Evolutionary conservation across 140 eudicot species (phyloP), one percentile per base, ranked within the genome.

Genomic region (Erigeron philadelphicus): DNA sequence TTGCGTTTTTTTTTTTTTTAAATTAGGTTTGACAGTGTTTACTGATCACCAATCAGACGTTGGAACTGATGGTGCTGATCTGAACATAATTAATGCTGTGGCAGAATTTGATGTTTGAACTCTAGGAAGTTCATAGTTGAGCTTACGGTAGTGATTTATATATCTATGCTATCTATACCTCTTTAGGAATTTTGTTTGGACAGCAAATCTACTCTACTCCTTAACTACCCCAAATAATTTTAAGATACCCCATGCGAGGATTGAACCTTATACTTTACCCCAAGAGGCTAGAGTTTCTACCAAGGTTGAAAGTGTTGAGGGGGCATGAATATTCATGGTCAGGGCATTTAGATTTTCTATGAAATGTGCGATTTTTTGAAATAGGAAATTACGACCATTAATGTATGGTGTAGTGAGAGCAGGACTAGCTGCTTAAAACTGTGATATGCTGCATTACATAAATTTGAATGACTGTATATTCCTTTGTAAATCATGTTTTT

Each of bases 251-350:
- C 1, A 21, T 21, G 25, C 1, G 25, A 21, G 25, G 25, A 21
- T 21, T 21, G 25, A 21, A 21, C 25, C 1, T 1, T 21, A 21
- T 21, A 21, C 25, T 21, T 21, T 21, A 21, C 25, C 25, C 25
- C 25, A 21, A 21, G 25, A 21, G 1, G 25, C 0, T 0, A 21
- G 25, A 21, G 25, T 1, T 21, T 0, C 25, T 21, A 21, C 1
- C 25, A 21, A 21, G 25, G 25, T 21, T 21, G 1, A 21, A 21
- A 21, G 1, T 21, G 25, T 21, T 21, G 25, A 21, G 25, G 25
- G 25, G 25, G 25, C 1, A 21, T 54, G n/a, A n/a, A n/a, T n/a
- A n/a, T 52, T 64, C 57, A 2, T 72, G 64, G 42, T 73, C 78
- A 64, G 16, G 56, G 19, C 65, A 64, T 55, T 52, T 64, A 21